These are phyloP conservation scores for Dictyostelium firmibasis DNA, from an alignment of 78 protist species.

Conservation along the genomic window DNA sequence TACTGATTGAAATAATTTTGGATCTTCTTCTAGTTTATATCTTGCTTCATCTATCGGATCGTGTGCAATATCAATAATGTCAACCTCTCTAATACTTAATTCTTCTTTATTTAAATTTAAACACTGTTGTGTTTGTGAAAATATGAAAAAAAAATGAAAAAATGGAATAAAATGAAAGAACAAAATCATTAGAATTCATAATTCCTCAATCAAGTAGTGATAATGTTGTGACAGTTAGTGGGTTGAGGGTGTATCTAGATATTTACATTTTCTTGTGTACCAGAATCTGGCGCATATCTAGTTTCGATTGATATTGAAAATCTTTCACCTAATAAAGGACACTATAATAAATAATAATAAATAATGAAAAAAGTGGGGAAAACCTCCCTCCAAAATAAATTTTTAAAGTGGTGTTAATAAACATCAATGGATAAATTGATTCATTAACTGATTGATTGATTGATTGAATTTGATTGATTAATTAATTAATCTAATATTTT, in stretches of 20 bases:
- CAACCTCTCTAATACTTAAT: conserved; percentile 27
- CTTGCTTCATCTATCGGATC: conserved; percentile 68
- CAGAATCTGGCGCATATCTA: conserved; percentile 74
- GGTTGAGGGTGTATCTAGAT: not conserved
- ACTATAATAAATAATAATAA: not conserved
- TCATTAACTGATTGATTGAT: too few relatives aligned
- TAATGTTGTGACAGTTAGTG: too few relatives aligned
- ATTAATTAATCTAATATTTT: not conserved
- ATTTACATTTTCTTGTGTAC: conserved; percentile 67
- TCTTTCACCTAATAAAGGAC: conserved; percentile 81
- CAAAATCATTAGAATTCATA: not conserved
- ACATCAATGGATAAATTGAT: too few relatives aligned
- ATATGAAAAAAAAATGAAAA: not conserved
- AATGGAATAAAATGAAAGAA: not conserved
- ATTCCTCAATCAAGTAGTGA: not conserved
- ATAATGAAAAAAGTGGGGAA: not conserved
- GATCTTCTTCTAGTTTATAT: conserved; percentile 88
- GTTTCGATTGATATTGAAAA: conserved; percentile 78
- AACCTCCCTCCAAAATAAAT: too few relatives aligned
- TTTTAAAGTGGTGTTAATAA: not conserved
- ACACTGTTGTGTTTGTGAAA: not conserved
- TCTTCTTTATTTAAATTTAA: conserved; percentile 46
- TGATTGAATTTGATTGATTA: not conserved
- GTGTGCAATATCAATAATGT: conserved; percentile 54
- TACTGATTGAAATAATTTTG: conserved; percentile 69